Evolutionary conservation across 2,329 filamentous ascomycete species (phyloP), one percentile per base, ranked within the genome.

Genomic region (Microdochium paspali): DNA sequence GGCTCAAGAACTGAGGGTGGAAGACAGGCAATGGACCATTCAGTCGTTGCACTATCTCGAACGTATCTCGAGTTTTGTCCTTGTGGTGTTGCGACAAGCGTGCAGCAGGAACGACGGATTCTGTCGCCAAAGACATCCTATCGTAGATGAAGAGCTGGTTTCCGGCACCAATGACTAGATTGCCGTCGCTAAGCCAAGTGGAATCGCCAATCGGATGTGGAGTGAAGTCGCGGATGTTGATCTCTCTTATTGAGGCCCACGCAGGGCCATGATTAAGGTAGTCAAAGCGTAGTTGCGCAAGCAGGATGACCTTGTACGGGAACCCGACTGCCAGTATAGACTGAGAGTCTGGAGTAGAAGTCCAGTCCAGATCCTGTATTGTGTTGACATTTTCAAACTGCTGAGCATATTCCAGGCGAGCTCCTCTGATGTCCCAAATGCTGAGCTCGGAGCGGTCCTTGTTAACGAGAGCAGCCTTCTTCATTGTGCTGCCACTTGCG

Each of bases 301-400:
- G 76, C 2, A 96, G 73, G 25, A 94, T 67, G 4, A 96, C 84
- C 48, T 85, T 81, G 53, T 90, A 87, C n/a, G 85, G 84, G 59
- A 95, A 95, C 0, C 90, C 90, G n/a, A 96, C 87, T 1, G 90
- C 88, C 20, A 96, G 72, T 47, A 96, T 90, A 1, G 87, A 91
- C 59, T 95, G 89, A 44, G 82, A 82, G 61, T 95, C 88, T 0
- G 89, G 89, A 0, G 90, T 95, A 3, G 87, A 91, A 1, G 90
- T 91, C 91, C 91, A 96, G 63, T 95, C 90, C 12, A 96, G 77
- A 63, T 95, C 90, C 52, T 85, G 82, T 35, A 96, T 89, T 5
- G 76, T 77, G 56, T 93, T 85, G 50, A 85, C 77, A 12, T 76
- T 74, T 53, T 84, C 77, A 53, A 90, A 93, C 25, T 80, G 76